Percentiles rank a stretch among this genome's conserved stretches.
Conservation (phyloP, 1,139 yeast genomes). For the Blastobotrys raffinosifermentans region DNA sequence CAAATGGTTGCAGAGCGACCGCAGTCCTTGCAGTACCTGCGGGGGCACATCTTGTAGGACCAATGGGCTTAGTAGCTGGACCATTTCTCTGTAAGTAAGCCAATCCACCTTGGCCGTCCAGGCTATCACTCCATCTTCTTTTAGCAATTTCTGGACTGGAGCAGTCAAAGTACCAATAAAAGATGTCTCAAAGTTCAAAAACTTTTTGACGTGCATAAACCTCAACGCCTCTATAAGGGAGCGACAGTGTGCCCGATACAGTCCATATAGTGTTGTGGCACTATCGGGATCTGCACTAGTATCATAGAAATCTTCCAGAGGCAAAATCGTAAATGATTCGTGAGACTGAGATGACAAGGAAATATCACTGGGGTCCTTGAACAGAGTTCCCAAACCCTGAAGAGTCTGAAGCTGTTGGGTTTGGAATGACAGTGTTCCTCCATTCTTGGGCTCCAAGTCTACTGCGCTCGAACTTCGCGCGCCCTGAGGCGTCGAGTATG, state of each 20-base stretch:
- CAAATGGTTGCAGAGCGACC: conserved; percentile 28
- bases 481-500: conserved; percentile 1
- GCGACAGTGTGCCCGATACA: conserved; percentile 59
- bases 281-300: conserved; percentile 50
- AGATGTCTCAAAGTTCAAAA: conserved; percentile 48
- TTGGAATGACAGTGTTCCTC: background rate
- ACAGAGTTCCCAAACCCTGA: background rate
- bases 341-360: conserved; percentile 18
- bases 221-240: conserved; percentile 60
- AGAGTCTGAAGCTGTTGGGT: conserved; percentile 5
- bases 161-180: conserved; percentile 59
- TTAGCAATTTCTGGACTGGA: conserved; percentile 58
- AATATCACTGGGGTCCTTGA: conserved; percentile 18
- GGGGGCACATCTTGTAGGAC: conserved; percentile 58
- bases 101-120: conserved; percentile 70
- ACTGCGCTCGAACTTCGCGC: background rate
- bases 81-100: conserved; percentile 52
- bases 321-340: conserved; percentile 38
- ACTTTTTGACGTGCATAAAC: conserved; percentile 58
- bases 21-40: conserved; percentile 41
- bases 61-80: conserved; percentile 60
- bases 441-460: conserved; percentile 2
- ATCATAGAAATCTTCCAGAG: conserved; percentile 44
- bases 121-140: conserved; percentile 42
- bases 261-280: conserved; percentile 53